Evolutionary conservation across 2,329 filamentous ascomycete genomes (phyloP).

Genomic region (Geosmithia putterillii): DNA sequence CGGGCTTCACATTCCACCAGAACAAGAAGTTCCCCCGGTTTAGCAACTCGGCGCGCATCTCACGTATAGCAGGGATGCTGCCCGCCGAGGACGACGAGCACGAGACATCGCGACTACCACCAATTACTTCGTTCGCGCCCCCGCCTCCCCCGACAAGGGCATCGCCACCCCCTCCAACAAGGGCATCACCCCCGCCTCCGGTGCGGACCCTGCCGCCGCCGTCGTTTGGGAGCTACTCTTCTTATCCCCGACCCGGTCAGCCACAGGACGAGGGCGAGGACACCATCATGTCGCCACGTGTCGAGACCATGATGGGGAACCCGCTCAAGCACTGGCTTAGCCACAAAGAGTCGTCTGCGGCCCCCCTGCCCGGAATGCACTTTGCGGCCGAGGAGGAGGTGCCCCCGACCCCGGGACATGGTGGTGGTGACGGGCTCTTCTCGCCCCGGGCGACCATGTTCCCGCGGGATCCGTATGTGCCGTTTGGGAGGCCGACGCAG

Average conservation of each 20-base stretch:
- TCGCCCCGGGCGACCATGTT: conserved; percentile 40
- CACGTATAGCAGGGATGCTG: background rate
- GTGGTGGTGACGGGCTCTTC: conserved; percentile 31
- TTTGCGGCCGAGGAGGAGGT: conserved; percentile 31
- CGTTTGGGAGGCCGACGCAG: conserved; percentile 38
- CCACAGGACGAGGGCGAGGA: conserved; percentile 24
- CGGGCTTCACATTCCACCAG: conserved; percentile 26
- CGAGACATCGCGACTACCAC: background rate
- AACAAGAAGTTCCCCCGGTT: conserved; percentile 18
- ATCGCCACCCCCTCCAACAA: conserved; percentile 5
- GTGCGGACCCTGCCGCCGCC: conserved; percentile 20
- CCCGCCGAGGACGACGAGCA: background rate
- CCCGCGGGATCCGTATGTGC: conserved; percentile 37
- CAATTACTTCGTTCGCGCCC: no score
- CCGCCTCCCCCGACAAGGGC: conserved; percentile 9
- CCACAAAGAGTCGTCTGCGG: conserved; percentile 8
- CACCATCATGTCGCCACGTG: conserved; percentile 57
- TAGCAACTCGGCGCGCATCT: conserved; percentile 5
- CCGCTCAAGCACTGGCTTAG: conserved; percentile 29
- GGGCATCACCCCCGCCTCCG: conserved; percentile 8
- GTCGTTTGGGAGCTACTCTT: conserved; percentile 14
- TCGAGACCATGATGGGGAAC: conserved; percentile 60
- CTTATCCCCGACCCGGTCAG: no score
- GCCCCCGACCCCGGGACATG: conserved; percentile 33
- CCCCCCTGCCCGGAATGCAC: conserved; percentile 38